Percentiles rank a stretch among this genome's conserved stretches.
Evolutionary conservation across 495 filamentous ascomycete genomes (phyloP).

Genomic region (Aspergillus conjunctus): DNA sequence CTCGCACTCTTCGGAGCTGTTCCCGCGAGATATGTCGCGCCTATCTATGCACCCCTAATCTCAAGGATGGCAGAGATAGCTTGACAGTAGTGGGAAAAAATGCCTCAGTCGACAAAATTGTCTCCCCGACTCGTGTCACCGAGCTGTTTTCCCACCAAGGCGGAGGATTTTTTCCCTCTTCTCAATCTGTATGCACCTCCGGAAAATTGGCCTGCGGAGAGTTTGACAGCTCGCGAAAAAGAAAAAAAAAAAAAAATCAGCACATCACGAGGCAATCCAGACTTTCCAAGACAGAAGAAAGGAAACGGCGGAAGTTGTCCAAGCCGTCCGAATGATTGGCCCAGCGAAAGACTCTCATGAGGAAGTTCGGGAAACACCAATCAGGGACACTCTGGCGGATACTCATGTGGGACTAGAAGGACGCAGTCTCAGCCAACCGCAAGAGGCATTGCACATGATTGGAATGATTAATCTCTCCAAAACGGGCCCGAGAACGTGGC

Average conservation of each 20-base stretch:
- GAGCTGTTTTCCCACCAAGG: neutral
- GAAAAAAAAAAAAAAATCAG: conserved; percentile 5
- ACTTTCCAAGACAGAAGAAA: neutral
- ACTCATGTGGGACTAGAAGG: conserved; percentile 24
- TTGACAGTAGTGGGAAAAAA: neutral
- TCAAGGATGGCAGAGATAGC: neutral
- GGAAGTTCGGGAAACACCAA: conserved; percentile 18
- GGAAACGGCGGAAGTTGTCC: conserved; percentile 5
- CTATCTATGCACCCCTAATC: neutral
- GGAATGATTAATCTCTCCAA: neutral
- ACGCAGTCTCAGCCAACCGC: conserved; percentile 1
- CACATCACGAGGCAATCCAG: conserved; percentile 21
- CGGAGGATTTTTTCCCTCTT: neutral
- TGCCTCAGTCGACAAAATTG: neutral
- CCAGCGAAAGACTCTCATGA: conserved; percentile 4
- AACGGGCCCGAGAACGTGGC: conserved; percentile 11
- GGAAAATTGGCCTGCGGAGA: neutral
- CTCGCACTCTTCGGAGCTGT: neutral
- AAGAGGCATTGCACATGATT: neutral
- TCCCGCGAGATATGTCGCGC: neutral
- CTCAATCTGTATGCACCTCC: neutral
- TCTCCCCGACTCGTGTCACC: neutral
- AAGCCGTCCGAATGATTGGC: conserved; percentile 3
- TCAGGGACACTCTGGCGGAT: conserved; percentile 18
- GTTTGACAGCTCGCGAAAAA: neutral